A percentile compares a stretch with the other conserved stretches of the same genome.
These are phyloP conservation scores for Paecilomyces sp. DNA, from an alignment of 2,329 filamentous ascomycete species.

Conservation along the genomic window DNA sequence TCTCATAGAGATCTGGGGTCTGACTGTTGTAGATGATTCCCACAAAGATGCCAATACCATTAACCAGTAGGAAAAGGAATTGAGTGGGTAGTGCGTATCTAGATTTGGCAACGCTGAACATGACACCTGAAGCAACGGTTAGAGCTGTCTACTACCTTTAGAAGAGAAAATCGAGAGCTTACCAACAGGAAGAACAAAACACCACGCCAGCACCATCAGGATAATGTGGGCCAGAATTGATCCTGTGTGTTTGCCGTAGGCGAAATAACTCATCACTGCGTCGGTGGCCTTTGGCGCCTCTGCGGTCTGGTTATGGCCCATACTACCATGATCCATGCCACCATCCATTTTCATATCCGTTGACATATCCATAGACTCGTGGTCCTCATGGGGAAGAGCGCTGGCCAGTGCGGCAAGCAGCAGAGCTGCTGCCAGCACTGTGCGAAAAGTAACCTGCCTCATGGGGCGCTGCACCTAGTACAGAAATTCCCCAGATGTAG, in stretches of 20 bases:
- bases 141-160: background rate
- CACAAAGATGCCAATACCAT: conserved; percentile 58
- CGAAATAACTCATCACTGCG: conserved; percentile 36
- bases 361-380: conserved; percentile 21
- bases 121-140: conserved; percentile 53
- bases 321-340: conserved; percentile 9
- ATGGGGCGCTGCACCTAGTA: conserved; percentile 9
- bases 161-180: conserved; percentile 28
- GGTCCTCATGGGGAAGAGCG: conserved; percentile 27
- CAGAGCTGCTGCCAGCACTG: conserved; percentile 20
- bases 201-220: conserved; percentile 66
- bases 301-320: conserved; percentile 17
- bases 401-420: conserved; percentile 23
- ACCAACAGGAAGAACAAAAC: conserved; percentile 66
- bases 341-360: background rate
- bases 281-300: conserved; percentile 14
- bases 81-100: conserved; percentile 64
- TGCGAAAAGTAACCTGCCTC: conserved; percentile 14
- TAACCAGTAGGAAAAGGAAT: conserved; percentile 57
- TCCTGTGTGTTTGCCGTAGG: conserved; percentile 31
- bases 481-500: background rate
- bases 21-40: conserved; percentile 68
- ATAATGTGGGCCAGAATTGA: conserved; percentile 62
- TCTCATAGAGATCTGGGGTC: conserved; percentile 78
- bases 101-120: conserved; percentile 78